Conservation (phyloP, 371 early-diverging fungal genomes). For the Mortierella sp. region DNA sequence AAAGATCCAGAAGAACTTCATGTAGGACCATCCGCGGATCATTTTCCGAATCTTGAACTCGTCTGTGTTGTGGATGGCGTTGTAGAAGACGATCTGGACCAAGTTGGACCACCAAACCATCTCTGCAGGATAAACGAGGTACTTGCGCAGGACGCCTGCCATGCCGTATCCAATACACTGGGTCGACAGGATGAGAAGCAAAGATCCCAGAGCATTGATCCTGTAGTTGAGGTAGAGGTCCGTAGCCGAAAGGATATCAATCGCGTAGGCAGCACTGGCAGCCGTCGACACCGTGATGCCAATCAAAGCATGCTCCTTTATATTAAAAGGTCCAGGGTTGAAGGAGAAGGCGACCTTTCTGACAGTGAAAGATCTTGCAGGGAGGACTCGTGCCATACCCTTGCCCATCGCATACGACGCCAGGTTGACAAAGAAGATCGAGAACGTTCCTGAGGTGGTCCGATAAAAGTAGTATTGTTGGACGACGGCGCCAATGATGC, state of each 20-base stretch:
- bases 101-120: slow-evolving; percentile 56
- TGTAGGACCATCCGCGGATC: slow-evolving; percentile 36
- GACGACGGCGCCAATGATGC: slow-evolving; percentile 69
- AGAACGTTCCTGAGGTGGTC: slow-evolving; percentile 49
- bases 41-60: slow-evolving; percentile 27
- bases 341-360: slow-evolving; percentile 37
- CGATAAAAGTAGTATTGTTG: slow-evolving; percentile 62
- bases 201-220: slow-evolving; percentile 62
- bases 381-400: slow-evolving; percentile 42
- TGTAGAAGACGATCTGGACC: slow-evolving; percentile 52
- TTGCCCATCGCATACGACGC: slow-evolving; percentile 56
- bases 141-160: slow-evolving; percentile 61
- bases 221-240: slow-evolving; percentile 65
- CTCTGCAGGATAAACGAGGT: slow-evolving; percentile 58
- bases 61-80: slow-evolving; percentile 53
- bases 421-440: slow-evolving; percentile 58
- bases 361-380: not conserved
- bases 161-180: slow-evolving; percentile 59
- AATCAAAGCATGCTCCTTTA: slow-evolving; percentile 68
- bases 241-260: slow-evolving; percentile 69
- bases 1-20: slow-evolving; percentile 60
- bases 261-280: slow-evolving; percentile 54
- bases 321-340: slow-evolving; percentile 68
- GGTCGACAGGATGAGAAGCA: slow-evolving; percentile 67
- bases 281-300: slow-evolving; percentile 57